Evolutionary conservation across 768 basidiomycete genomes (phyloP).

Genomic region (Tylopilus plumbeoviolaceoides): DNA sequence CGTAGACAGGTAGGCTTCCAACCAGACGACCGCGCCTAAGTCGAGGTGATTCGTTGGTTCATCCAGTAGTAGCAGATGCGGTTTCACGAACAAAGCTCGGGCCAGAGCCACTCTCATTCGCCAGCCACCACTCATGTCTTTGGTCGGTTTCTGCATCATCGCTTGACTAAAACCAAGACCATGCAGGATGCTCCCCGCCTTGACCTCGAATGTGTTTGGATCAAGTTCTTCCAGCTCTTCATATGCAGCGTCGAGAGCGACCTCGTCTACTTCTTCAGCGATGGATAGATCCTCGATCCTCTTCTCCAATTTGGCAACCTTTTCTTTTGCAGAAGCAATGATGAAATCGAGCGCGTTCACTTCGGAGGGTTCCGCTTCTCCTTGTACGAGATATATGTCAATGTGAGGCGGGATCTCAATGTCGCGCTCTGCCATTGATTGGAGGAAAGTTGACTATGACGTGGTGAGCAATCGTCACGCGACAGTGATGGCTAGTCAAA

Average conservation of each 20-base stretch:
- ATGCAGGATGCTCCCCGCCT: constrained; percentile 94
- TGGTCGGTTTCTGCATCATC: constrained; percentile 97
- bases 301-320: constrained; percentile 90
- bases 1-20: constrained; percentile 95
- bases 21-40: constrained; percentile 97
- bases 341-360: constrained; percentile 98
- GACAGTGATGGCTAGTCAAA: constrained; percentile 31
- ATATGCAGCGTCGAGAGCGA: constrained; percentile 82
- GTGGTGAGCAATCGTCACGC: constrained; percentile 5
- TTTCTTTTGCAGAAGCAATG: constrained; percentile 84
- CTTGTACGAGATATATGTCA: constrained; percentile 95
- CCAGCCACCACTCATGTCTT: constrained; percentile 99
- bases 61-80: constrained; percentile 91
- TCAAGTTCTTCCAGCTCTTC: constrained; percentile 98
- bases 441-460: constrained; percentile 85
- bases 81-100: constrained; percentile 92
- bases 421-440: constrained; percentile 93
- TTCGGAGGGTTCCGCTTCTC: constrained; percentile 94
- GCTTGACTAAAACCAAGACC: constrained; percentile 87
- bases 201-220: constrained; percentile 91
- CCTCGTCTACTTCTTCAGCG: constrained; percentile 87
- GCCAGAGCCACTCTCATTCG: constrained; percentile 98
- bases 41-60: constrained; percentile 93
- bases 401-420: constrained; percentile 93
- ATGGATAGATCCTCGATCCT: constrained; percentile 90